Conservation (phyloP, 164 flowering plant genomes). For the Annona squamosa region DNA sequence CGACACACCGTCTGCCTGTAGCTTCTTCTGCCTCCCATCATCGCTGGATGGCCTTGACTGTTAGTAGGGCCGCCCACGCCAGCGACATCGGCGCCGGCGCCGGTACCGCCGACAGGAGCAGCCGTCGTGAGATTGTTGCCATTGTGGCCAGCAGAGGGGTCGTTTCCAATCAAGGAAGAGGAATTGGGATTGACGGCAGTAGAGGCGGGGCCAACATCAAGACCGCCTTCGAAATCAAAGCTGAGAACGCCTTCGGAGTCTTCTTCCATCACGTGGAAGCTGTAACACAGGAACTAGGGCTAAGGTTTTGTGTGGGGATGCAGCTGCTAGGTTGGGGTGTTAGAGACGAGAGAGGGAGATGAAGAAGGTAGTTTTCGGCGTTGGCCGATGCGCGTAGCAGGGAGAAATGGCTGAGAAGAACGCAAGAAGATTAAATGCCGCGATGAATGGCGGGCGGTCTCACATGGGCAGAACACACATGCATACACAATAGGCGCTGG, state of each 20-base stretch:
- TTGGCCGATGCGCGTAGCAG: neutral
- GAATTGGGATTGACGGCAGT: slow-evolving; percentile 29
- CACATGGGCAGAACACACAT: too few species aligned
- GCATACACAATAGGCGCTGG: too few species aligned
- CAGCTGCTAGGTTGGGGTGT: too few species aligned
- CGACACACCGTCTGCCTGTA: slow-evolving; percentile 97
- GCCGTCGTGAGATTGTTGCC: slow-evolving; percentile 9
- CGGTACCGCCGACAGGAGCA: slow-evolving; percentile 7
- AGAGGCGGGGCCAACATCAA: slow-evolving; percentile 44
- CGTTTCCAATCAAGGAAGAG: slow-evolving; percentile 32
- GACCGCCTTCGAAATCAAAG: slow-evolving; percentile 97
- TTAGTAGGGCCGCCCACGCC: neutral
- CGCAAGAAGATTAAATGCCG: too few species aligned
- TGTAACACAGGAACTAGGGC: neutral
- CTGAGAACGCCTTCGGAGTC: slow-evolving; percentile 82
- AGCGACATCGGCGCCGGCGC: slow-evolving; percentile 10
- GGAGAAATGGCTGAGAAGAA: neutral
- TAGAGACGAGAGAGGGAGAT: too few species aligned
- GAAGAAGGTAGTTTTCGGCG: neutral
- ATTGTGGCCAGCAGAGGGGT: slow-evolving; percentile 20
- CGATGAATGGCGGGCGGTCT: too few species aligned
- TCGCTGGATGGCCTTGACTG: slow-evolving; percentile 3
- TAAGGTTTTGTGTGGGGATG: slow-evolving; percentile 1
- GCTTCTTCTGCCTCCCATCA: slow-evolving; percentile 46
- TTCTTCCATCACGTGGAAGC: slow-evolving; percentile 27